Base-by-base conservation (phyloP, 2,329 filamentous ascomycete genomes). In the Fusarium redolens region DNA sequence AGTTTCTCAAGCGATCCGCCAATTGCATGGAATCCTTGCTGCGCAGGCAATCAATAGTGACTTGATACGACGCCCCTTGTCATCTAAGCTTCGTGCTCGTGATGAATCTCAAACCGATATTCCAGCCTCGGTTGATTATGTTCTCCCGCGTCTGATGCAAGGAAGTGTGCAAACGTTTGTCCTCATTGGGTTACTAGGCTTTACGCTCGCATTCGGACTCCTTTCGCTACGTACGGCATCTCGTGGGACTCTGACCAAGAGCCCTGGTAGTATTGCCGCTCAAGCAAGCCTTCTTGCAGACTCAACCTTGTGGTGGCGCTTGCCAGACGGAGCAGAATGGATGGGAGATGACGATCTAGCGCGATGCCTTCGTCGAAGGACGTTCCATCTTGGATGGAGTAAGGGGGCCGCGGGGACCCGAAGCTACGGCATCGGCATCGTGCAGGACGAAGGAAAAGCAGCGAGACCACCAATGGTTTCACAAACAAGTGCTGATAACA, bases 201-300 rank as follows among this genome's bases (percentile, higher is more conserved):
- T 77, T 20, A 69, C 74, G 4, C 54, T 79, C 9, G 47, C 75
- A 28, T 61, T 78, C 14, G 72, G 66, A n/a, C 38, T 75, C 7
- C 52, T 78, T 35, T 71, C 71, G n/a, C 58, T 78, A 17, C 73
- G 76, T 13, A 77, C 75, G n/a, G 71, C 59, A 54, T 59, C 70
- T 18, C 72, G 70, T n/a, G 74, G 68, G 20, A 58, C 60, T 22
- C 43, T 79, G 11, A 68, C 77, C 30, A 78, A 78, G 59, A 76
- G 74, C 55, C 78, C 78, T 4, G 73, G 78, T 13, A 79, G 78
- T 37, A 78, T 79, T 31, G 78, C 78, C 14, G 78, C 78, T 14
- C 76, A 75, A 57, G 78, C 76, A 30, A 79, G 78, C 61, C 74
- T 79, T 40, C 66, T 79, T 28, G 75, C 75, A 8, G 77, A 78